Evolutionary conservation across 2,329 filamentous ascomycete species (phyloP).

Genomic region (Diaporthe capsici): DNA sequence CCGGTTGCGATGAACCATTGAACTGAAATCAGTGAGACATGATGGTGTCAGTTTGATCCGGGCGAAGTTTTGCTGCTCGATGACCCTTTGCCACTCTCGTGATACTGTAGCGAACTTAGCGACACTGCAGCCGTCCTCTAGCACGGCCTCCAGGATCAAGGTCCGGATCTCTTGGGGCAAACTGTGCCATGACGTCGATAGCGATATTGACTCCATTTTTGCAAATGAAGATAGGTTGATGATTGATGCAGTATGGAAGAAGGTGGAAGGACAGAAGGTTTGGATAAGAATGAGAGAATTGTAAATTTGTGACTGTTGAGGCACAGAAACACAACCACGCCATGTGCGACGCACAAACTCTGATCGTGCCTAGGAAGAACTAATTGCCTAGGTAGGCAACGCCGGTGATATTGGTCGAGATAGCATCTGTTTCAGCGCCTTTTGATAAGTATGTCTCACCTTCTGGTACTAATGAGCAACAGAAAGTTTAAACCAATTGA

Average conservation of each 20-base stretch:
- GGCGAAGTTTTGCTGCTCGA: constrained; percentile 50
- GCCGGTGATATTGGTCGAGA: no score
- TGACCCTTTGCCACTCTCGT: constrained; percentile 49
- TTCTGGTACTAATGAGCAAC: no score
- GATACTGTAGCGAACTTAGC: constrained; percentile 48
- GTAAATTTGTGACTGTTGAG: no score
- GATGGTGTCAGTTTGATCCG: constrained; percentile 49
- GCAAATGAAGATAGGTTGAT: background rate
- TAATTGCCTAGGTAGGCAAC: no score
- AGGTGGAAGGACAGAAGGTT: no score
- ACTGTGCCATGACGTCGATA: constrained; percentile 38
- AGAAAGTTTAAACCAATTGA: no score
- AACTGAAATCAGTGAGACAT: constrained; percentile 47
- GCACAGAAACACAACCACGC: no score
- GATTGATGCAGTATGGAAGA: no score
- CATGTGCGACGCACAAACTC: no score
- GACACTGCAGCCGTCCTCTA: constrained; percentile 44
- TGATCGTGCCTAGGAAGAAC: no score
- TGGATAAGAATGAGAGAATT: background rate
- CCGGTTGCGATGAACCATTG: constrained; percentile 49
- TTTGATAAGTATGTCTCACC: no score
- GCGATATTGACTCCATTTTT: background rate
- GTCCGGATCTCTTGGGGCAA: constrained; percentile 46
- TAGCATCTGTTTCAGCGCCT: no score
- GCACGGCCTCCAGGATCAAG: constrained; percentile 45